Evolutionary conservation across 2,329 filamentous ascomycete genomes (phyloP).

Genomic region (Aspergillus vadensis): DNA sequence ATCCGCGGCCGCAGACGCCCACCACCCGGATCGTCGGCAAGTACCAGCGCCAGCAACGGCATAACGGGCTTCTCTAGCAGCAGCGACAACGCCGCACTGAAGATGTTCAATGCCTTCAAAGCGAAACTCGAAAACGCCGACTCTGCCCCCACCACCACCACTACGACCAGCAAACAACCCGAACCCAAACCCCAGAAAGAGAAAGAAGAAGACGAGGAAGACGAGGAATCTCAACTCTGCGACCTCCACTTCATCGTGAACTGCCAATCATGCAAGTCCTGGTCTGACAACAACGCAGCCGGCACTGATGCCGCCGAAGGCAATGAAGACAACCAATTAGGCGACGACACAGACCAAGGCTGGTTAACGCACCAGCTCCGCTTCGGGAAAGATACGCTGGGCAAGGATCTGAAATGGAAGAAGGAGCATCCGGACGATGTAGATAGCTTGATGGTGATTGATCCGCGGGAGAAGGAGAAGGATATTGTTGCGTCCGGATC

Average conservation of each 20-base stretch:
- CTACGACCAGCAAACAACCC: conserved; percentile 14
- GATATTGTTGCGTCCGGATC: conserved; percentile 63
- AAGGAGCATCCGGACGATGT: conserved; percentile 83
- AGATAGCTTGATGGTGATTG: conserved; percentile 76
- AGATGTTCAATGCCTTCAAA: conserved; percentile 77
- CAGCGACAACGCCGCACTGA: conserved; percentile 65
- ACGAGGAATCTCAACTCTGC: conserved; percentile 74
- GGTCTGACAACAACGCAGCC: conserved; percentile 60
- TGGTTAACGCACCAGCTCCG: conserved; percentile 87
- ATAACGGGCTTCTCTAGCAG: conserved; percentile 54
- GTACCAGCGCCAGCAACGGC: conserved; percentile 51
- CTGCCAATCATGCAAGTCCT: conserved; percentile 86
- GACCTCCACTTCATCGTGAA: conserved; percentile 95
- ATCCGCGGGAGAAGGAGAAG: conserved; percentile 79
- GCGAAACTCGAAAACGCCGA: conserved; percentile 64
- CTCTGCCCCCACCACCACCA: conserved; percentile 27
- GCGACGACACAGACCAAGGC: conserved; percentile 53
- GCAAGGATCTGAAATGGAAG: conserved; percentile 88
- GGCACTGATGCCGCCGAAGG: conserved; percentile 37
- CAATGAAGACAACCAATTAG: conserved; percentile 49
- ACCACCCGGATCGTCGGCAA: conserved; percentile 33
- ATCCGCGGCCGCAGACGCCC: conserved; percentile 50
- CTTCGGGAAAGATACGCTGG: conserved; percentile 85
- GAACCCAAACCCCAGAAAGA: conserved; percentile 9
- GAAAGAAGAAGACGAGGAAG: conserved; percentile 53